Percentiles rank a stretch among this genome's conserved stretches.
phyloP scores from a whole-genome alignment of 306 rosid species.

The Vigna unguiculata region DNA sequence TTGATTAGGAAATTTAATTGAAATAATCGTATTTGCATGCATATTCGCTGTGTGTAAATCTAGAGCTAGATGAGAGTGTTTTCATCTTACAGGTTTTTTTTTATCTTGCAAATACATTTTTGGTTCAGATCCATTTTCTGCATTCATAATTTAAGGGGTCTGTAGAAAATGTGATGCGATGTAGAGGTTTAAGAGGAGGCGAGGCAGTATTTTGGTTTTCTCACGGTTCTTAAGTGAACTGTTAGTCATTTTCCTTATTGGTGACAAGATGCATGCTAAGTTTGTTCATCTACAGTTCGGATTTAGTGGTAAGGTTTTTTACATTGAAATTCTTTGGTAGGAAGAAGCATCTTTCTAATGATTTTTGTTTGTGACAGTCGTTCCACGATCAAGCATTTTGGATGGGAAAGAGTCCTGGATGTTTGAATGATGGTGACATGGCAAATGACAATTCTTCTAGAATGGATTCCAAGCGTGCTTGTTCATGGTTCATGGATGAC shows the following conservation, averaged over 20 bases:
- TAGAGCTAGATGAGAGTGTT: conserved; percentile 17
- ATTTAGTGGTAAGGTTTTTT: conserved; percentile 34
- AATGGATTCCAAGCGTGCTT: conserved; percentile 72
- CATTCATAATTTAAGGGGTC: conserved; percentile 7
- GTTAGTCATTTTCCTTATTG: not conserved
- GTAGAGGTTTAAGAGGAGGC: not conserved
- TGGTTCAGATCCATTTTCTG: conserved; percentile 10
- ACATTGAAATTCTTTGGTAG: conserved; percentile 27
- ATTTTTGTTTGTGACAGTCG: conserved; percentile 43
- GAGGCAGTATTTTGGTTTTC: not conserved
- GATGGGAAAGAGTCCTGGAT: conserved; percentile 63
- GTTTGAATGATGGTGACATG: conserved; percentile 65
- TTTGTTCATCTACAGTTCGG: conserved; percentile 5
- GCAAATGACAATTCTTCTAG: conserved; percentile 59
- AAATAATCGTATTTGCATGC: not conserved
- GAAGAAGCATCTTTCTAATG: conserved; percentile 36
- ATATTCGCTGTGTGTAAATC: not conserved
- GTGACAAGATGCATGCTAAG: conserved; percentile 37
- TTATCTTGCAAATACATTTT: conserved; percentile 1
- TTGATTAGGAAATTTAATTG: conserved; percentile 10
- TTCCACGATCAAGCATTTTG: conserved; percentile 71
- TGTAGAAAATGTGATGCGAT: conserved; percentile 27
- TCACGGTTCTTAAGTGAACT: conserved; percentile 20
- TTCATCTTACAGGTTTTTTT: conserved; percentile 20
- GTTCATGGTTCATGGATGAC: conserved; percentile 75